Conservation (phyloP, 2,329 filamentous ascomycete genomes). For the Pleoardoris graminearum region DNA sequence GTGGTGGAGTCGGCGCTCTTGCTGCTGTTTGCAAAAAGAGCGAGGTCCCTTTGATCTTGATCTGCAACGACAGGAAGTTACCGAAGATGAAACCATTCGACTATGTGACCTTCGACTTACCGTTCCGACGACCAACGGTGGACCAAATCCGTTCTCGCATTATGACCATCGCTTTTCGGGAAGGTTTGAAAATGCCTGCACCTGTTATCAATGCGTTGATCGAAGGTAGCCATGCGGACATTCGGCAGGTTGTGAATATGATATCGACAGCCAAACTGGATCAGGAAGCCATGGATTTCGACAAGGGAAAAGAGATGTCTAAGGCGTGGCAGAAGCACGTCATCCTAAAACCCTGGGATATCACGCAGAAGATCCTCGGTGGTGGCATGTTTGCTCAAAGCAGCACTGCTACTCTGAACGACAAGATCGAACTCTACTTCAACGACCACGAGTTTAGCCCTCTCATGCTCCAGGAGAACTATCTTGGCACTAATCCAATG, state of each 20-base stretch:
- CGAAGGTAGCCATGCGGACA: constrained; percentile 93
- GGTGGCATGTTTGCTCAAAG: constrained; percentile 82
- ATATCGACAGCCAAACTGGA: constrained; percentile 91
- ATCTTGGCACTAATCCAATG: constrained; percentile 79
- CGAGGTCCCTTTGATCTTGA: constrained; percentile 90
- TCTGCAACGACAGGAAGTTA: constrained; percentile 90
- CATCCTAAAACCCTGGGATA: constrained; percentile 96
- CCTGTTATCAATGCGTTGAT: constrained; percentile 90
- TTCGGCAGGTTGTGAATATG: constrained; percentile 99
- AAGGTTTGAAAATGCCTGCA: constrained; percentile 81
- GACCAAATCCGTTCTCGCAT: constrained; percentile 90
- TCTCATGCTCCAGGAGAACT: constrained; percentile 98
- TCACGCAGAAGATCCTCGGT: constrained; percentile 87
- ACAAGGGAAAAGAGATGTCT: constrained; percentile 89
- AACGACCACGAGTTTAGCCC: constrained; percentile 98
- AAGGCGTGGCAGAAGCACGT: constrained; percentile 99
- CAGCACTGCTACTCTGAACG: constrained; percentile 86
- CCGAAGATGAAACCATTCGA: constrained; percentile 99
- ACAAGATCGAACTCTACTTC: constrained; percentile 98
- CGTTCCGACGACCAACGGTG: constrained; percentile 85
- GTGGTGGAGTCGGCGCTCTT: constrained; percentile 90
- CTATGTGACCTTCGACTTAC: constrained; percentile 77
- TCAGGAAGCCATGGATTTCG: constrained; percentile 75
- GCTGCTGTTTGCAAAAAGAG: constrained; percentile 96
- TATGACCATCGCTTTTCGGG: constrained; percentile 91